Evolutionary conservation across 306 rosid genomes (phyloP).

Genomic region (Cicer chorassanicum): DNA sequence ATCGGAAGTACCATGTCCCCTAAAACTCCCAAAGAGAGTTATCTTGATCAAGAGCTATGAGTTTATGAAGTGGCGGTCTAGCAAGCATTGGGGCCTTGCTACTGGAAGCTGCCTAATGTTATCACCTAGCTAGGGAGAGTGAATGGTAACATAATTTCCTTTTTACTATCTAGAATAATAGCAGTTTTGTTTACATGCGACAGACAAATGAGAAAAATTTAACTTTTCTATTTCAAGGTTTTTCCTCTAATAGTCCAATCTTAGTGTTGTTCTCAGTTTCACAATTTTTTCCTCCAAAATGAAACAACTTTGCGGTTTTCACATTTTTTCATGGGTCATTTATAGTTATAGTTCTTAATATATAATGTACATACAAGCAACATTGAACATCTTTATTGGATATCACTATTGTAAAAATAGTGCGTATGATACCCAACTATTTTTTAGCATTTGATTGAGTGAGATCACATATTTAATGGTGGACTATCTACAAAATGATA

Average conservation of each 20-base stretch:
- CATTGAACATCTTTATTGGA: not conserved
- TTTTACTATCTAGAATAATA: not conserved
- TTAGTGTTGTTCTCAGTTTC: not conserved
- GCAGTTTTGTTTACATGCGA: not conserved
- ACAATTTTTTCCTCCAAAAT: not conserved
- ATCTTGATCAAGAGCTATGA: constrained; percentile 89
- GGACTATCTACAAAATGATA: not conserved
- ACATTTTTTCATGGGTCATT: not conserved
- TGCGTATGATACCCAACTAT: not conserved
- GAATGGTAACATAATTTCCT: not conserved
- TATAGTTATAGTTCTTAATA: constrained; percentile 13
- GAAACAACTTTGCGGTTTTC: not conserved
- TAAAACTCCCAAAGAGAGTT: constrained; percentile 60
- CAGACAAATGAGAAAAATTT: not conserved
- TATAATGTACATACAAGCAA: not conserved
- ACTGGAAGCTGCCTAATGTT: not conserved
- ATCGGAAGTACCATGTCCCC: constrained; percentile 63
- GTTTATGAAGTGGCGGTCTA: constrained; percentile 47
- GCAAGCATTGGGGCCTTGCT: not conserved
- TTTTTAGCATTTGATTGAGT: not conserved
- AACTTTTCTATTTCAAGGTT: not conserved
- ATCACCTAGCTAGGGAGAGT: not conserved
- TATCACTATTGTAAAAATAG: not conserved
- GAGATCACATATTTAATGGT: not conserved
- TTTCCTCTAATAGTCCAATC: not conserved